A percentile compares a stretch with the other conserved stretches of the same genome.
These are phyloP conservation scores for Vigna reflexopilosa DNA, from an alignment of 306 rosid species.

Conservation along the genomic window DNA sequence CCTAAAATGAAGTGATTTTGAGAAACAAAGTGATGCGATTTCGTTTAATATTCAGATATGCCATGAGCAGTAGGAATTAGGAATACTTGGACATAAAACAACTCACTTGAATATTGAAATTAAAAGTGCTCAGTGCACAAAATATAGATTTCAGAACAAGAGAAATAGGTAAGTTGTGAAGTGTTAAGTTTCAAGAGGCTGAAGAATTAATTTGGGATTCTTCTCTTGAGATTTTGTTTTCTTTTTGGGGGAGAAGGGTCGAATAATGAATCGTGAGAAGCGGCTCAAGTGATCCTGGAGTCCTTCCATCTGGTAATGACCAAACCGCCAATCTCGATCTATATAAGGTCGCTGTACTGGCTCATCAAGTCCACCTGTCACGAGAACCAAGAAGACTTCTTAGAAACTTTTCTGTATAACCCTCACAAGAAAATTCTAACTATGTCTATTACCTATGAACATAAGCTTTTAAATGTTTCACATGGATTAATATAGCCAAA, in stretches of 20 bases:
- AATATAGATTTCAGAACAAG: constrained; percentile 1
- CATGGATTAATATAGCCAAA: constrained; percentile 3
- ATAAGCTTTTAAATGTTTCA: constrained; percentile 31
- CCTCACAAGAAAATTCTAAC: background rate
- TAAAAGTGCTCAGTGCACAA: constrained; percentile 16
- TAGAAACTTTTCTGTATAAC: constrained; percentile 21
- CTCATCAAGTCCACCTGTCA: constrained; percentile 88
- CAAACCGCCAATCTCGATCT: constrained; percentile 92
- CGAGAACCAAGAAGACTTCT: constrained; percentile 30
- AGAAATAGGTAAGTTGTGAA: constrained; percentile 28
- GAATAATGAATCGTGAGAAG: constrained; percentile 61
- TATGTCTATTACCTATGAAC: background rate
- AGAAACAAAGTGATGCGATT: background rate
- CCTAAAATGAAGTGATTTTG: background rate
- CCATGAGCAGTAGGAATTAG: background rate
- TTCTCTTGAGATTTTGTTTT: constrained; percentile 56
- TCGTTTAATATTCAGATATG: background rate
- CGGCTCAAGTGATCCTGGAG: constrained; percentile 82
- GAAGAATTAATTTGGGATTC: constrained; percentile 56
- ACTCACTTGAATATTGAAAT: background rate
- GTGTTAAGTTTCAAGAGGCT: constrained; percentile 60
- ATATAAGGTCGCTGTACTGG: constrained; percentile 75
- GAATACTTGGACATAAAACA: background rate
- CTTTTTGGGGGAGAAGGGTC: constrained; percentile 52
- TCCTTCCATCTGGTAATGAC: constrained; percentile 94